phyloP scores from a whole-genome alignment of 805 yeast species.

The Sporopachydermia quercuum region DNA sequence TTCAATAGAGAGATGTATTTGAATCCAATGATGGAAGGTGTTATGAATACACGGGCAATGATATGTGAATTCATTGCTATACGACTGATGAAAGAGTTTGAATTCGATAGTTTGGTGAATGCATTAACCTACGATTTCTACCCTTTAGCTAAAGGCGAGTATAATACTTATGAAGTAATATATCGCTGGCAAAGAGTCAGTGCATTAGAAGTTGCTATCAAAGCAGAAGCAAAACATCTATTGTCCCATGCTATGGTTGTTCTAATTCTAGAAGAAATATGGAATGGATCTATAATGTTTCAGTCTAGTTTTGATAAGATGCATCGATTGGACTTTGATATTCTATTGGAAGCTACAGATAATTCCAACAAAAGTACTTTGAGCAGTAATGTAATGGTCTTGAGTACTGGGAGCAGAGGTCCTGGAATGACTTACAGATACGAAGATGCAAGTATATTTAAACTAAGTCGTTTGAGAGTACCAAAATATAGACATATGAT shows the following conservation, averaged over 20 bases:
- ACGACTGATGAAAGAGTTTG: conserved; percentile 31
- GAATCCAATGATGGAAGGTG: conserved; percentile 18
- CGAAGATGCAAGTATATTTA: conserved; percentile 20
- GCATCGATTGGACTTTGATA: conserved; percentile 14
- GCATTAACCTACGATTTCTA: conserved; percentile 29
- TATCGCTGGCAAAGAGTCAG: conserved; percentile 25
- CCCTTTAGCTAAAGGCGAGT: conserved; percentile 27
- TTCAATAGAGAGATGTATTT: conserved; percentile 19
- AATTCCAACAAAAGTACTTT: conserved; percentile 13
- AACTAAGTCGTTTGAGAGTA: conserved; percentile 23
- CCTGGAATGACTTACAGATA: conserved; percentile 20
- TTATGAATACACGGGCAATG: conserved; percentile 29
- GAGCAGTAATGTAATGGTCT: conserved; percentile 13
- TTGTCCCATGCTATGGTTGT: conserved; percentile 37
- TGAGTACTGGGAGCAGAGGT: conserved; percentile 18
- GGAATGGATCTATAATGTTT: conserved; percentile 35
- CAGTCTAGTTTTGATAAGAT: conserved; percentile 22
- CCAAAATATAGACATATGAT: conserved; percentile 22
- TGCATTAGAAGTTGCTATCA: conserved; percentile 35
- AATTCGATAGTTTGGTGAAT: conserved; percentile 27
- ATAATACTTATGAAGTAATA: conserved; percentile 10
- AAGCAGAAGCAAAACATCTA: conserved; percentile 36
- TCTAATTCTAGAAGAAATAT: conserved; percentile 30
- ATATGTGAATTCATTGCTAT: conserved; percentile 40
- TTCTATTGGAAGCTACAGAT: background rate